phyloP scores from a whole-genome alignment of 176 grass and related monocot genomes.

The Triticum turgidum region DNA sequence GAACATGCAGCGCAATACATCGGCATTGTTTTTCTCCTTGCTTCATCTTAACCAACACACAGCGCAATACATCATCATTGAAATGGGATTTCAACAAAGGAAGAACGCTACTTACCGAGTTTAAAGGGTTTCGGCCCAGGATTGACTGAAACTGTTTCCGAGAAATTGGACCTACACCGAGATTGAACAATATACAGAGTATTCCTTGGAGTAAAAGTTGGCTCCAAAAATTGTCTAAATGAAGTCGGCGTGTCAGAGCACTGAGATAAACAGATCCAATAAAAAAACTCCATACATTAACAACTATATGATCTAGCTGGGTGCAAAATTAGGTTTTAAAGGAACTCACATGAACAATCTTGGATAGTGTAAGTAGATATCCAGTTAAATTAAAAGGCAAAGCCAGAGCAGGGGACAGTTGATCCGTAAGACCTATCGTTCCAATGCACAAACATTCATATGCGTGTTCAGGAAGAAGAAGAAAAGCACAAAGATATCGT shows the following conservation, averaged over 20 bases:
- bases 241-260: constrained; percentile 33
- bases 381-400: constrained; percentile 52
- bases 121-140: no score
- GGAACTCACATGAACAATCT: constrained; percentile 51
- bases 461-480: no score
- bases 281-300: not conserved
- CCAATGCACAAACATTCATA: not conserved
- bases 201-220: no score
- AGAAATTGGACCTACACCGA: no score
- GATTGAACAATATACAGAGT: no score
- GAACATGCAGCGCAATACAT: no score
- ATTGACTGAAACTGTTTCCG: no score
- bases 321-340: not conserved
- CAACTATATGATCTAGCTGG: not conserved
- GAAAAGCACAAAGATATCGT: not conserved
- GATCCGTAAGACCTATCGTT: constrained; percentile 47
- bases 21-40: not conserved
- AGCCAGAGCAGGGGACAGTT: constrained; percentile 38
- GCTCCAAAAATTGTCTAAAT: no score
- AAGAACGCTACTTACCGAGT: no score
- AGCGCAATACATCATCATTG: not conserved
- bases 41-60: not conserved
- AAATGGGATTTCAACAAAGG: no score
- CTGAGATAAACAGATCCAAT: constrained; percentile 28
- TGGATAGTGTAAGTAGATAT: constrained; percentile 45